Conservation (phyloP, 495 filamentous ascomycete genomes). For the Tuber aestivum region DNA sequence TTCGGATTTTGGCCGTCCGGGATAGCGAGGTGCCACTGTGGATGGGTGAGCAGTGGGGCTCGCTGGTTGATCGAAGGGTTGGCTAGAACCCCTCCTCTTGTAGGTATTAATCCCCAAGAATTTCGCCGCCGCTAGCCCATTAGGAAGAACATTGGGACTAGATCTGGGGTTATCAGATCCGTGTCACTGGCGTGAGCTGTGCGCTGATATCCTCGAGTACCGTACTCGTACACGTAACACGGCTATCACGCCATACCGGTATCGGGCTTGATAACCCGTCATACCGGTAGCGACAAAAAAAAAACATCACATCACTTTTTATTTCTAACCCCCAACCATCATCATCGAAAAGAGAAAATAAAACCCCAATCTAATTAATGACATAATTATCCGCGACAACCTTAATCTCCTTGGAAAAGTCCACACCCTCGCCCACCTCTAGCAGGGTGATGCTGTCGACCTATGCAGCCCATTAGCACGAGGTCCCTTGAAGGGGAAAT, state of each 20-base stretch:
- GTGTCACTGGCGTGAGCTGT: background rate
- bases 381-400: slow-evolving; percentile 74
- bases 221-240: no score
- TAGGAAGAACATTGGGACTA: background rate
- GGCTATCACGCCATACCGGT: no score
- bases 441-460: slow-evolving; percentile 65
- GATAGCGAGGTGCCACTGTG: no score
- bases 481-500: background rate
- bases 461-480: slow-evolving; percentile 45
- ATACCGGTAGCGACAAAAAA: background rate
- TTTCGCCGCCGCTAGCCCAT: no score
- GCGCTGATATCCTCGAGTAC: no score
- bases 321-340: background rate
- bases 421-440: slow-evolving; percentile 73
- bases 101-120: no score
- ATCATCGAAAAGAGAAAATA: background rate
- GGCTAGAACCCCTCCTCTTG: no score
- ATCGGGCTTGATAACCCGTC: no score
- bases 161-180: background rate
- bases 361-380: slow-evolving; percentile 56
- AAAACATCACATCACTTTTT: background rate
- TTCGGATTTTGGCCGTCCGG: no score
- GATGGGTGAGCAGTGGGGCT: no score
- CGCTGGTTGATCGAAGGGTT: no score
- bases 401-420: slow-evolving; percentile 84